phyloP scores from a whole-genome alignment of 2,329 filamentous ascomycete genomes.

The Ustilaginoidea virens region DNA sequence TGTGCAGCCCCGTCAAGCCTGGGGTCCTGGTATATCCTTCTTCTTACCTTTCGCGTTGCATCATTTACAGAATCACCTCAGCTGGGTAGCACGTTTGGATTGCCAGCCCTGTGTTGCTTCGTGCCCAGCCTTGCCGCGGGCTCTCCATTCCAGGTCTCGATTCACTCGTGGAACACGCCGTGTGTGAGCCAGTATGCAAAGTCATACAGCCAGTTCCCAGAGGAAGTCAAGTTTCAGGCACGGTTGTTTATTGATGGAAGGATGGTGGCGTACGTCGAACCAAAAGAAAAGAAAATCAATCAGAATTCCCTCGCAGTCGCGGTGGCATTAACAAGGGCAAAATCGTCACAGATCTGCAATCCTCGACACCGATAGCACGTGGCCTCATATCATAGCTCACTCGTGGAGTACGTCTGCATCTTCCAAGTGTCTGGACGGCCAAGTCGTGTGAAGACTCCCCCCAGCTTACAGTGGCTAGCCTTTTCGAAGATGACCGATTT shows the following conservation, averaged over 20 bases:
- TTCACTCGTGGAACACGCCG: constrained; percentile 58
- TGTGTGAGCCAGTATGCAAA: constrained; percentile 41
- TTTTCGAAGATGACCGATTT: constrained; percentile 41
- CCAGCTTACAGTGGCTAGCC: constrained; percentile 16
- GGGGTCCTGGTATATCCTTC: too few species aligned
- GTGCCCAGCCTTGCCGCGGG: constrained; percentile 46
- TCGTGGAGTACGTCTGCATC: constrained; percentile 21
- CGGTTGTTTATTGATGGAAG: constrained; percentile 54
- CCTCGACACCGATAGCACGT: constrained; percentile 33
- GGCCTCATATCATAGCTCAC: constrained; percentile 33
- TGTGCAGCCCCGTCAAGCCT: too few species aligned
- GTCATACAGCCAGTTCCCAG: constrained; percentile 37
- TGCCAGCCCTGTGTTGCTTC: constrained; percentile 59
- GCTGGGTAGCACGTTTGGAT: constrained; percentile 27
- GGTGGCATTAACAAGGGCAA: background rate
- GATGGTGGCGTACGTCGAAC: constrained; percentile 35
- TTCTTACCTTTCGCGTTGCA: too few species aligned
- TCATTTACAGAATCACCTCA: constrained; percentile 38
- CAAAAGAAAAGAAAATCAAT: too few species aligned
- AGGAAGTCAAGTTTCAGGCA: constrained; percentile 46
- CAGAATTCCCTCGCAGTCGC: too few species aligned
- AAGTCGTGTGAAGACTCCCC: too few species aligned
- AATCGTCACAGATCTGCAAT: constrained; percentile 31
- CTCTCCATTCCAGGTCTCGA: constrained; percentile 52
- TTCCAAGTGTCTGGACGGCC: constrained; percentile 7